phyloP scores from a whole-genome alignment of 2,329 filamentous ascomycete species.

The Verticillium alfalfae region DNA sequence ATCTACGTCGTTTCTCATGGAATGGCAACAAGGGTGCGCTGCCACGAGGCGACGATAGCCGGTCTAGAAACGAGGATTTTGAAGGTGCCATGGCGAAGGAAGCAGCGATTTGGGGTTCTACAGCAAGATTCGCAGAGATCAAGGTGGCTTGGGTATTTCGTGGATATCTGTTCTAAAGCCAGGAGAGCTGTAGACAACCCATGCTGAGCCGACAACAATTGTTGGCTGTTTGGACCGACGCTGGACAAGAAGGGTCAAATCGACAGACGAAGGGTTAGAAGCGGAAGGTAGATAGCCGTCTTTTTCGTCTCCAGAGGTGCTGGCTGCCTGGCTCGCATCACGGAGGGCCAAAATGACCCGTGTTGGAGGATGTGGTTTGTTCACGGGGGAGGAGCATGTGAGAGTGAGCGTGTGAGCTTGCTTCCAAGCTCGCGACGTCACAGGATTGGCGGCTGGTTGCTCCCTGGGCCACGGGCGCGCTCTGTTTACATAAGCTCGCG shows the following conservation, averaged over 20 bases:
- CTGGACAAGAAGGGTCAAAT: background rate
- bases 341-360: background rate
- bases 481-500: background rate
- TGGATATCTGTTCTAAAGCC: background rate
- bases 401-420: background rate
- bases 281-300: background rate
- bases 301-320: background rate
- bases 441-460: background rate
- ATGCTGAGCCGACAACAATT: background rate
- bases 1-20: slow-evolving; percentile 15
- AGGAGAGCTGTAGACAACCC: background rate
- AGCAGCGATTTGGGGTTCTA: background rate
- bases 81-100: slow-evolving; percentile 6
- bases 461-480: background rate
- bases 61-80: slow-evolving; percentile 11
- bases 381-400: background rate
- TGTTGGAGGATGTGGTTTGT: background rate
- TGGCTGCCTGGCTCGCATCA: background rate
- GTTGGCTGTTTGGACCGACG: background rate
- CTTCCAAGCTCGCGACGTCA: background rate
- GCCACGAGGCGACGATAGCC: slow-evolving; percentile 8
- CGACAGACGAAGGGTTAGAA: background rate
- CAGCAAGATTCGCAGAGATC: background rate
- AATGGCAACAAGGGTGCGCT: slow-evolving; percentile 18
- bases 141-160: background rate